Evolutionary conservation across 257 asterid species (phyloP), one percentile per base, ranked within the genome.

Genomic region (Cinchona pubescens): DNA sequence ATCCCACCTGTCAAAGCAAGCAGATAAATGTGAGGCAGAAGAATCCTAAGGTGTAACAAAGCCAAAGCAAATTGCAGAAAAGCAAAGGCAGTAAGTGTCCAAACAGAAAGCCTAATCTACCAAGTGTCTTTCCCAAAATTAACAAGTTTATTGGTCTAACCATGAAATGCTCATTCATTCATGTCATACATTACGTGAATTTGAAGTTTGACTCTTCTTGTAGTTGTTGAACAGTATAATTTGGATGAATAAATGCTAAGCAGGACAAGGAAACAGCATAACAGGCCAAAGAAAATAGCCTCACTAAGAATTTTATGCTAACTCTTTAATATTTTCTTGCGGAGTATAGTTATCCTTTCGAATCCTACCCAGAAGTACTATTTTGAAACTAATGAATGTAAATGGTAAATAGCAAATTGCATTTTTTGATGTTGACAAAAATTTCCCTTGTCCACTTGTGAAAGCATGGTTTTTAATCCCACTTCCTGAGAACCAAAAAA

Each of bases 1-100:
- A 80, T 42, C 96, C 98, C 72, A 95, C 89, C 99, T 95, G 87
- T 64, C 76, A 82, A 59, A 67, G 37, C 40, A 60, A 49, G 59
- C 64, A 71, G 23, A 71, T 16, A 12, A 66, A 35, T 74, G 23
- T n/a, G 6, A 72, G 63, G 63, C 23, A 25, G 37, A 19, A 48
- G 30, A 21, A 14, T 21, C 16, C 18, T 3, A 27, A 12, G 0
- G 64, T 19, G 25, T 23, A 19, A 38, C 70, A 37, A 65, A 67
- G 74, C 70, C 25, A 37, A 21, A 60, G 58, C 68, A 34, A 55
- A 32, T 29, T 25, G 9, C 15, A 27, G 18, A 49, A 21, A 66
- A 64, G 19, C 2, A 45, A n/a, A 67, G 27, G 69, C 48, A 68
- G 27, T 45, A 27, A 7, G 27, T 25, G 35, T 62, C 9, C 48